These are phyloP conservation scores for Raffaelea albimanens DNA, from an alignment of 2,329 filamentous ascomycete species.

Conservation along the genomic window DNA sequence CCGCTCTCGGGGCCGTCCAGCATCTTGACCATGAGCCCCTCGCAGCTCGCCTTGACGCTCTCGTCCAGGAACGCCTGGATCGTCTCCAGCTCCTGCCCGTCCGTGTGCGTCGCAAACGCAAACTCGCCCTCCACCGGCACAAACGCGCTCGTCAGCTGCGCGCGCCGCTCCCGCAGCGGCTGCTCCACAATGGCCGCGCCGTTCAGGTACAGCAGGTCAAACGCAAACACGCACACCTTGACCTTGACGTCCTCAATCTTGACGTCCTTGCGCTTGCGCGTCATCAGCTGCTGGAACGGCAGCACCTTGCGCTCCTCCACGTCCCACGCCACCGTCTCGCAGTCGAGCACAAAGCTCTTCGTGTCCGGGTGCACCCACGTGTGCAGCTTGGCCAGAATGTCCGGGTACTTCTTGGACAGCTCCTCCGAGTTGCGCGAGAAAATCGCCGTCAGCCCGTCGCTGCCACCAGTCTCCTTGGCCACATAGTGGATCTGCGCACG, in stretches of 20 bases:
- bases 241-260: conserved; percentile 92
- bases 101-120: conserved; percentile 74
- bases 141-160: conserved; percentile 66
- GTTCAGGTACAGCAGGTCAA: conserved; percentile 89
- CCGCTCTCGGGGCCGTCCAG: conserved; percentile 84
- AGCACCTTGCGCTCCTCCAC: conserved; percentile 88
- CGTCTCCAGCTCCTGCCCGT: conserved; percentile 83
- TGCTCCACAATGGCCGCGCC: conserved; percentile 84
- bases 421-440: conserved; percentile 98
- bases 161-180: conserved; percentile 72
- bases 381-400: conserved; percentile 79
- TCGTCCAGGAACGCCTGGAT: conserved; percentile 91
- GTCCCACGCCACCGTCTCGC: conserved; percentile 96
- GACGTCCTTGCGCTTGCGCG: conserved; percentile 93
- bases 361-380: conserved; percentile 86
- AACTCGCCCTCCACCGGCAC: conserved; percentile 79
- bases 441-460: conserved; percentile 74
- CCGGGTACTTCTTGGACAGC: conserved; percentile 92
- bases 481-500: conserved; percentile 98
- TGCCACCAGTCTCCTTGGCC: conserved; percentile 58
- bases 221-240: conserved; percentile 94
- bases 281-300: conserved; percentile 97
- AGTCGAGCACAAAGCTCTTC: conserved; percentile 95
- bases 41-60: conserved; percentile 89
- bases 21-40: conserved; percentile 99